phyloP scores from a whole-genome alignment of 768 basidiomycete genomes.

The Lepiota venenata region DNA sequence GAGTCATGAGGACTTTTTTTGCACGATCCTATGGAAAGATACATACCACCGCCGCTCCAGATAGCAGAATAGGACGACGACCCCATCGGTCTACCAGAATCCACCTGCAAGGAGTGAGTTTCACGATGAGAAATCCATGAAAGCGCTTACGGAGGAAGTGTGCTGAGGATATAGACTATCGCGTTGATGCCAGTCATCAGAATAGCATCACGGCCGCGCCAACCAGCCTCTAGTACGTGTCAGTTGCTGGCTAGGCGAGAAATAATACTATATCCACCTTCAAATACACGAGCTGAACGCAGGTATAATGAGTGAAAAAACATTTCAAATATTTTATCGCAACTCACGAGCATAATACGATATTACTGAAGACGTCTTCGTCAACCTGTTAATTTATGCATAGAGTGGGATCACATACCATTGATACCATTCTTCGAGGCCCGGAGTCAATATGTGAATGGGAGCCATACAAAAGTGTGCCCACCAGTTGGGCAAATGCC shows the following conservation, averaged over 20 bases:
- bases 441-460: background rate
- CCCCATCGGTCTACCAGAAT: slow-evolving; percentile 88
- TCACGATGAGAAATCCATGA: background rate
- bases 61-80: slow-evolving; percentile 74
- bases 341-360: slow-evolving; percentile 86
- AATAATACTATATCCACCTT: slow-evolving; percentile 44
- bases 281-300: slow-evolving; percentile 71
- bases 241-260: slow-evolving; percentile 8
- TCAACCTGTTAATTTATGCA: background rate
- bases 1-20: background rate
- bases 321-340: background rate
- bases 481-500: slow-evolving; percentile 84
- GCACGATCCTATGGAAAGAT: background rate
- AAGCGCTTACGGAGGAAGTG: slow-evolving; percentile 65
- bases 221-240: slow-evolving; percentile 68
- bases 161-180: slow-evolving; percentile 68
- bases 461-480: slow-evolving; percentile 22
- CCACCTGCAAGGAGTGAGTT: slow-evolving; percentile 53
- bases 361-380: slow-evolving; percentile 52
- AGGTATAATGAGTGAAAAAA: background rate
- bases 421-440: slow-evolving; percentile 79
- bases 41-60: slow-evolving; percentile 71
- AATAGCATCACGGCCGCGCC: slow-evolving; percentile 85
- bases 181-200: slow-evolving; percentile 92
- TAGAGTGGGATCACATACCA: slow-evolving; percentile 38